Percentiles rank a stretch among this genome's conserved stretches.
phyloP scores from a whole-genome alignment of 768 basidiomycete species.

The Suillus lakei region DNA sequence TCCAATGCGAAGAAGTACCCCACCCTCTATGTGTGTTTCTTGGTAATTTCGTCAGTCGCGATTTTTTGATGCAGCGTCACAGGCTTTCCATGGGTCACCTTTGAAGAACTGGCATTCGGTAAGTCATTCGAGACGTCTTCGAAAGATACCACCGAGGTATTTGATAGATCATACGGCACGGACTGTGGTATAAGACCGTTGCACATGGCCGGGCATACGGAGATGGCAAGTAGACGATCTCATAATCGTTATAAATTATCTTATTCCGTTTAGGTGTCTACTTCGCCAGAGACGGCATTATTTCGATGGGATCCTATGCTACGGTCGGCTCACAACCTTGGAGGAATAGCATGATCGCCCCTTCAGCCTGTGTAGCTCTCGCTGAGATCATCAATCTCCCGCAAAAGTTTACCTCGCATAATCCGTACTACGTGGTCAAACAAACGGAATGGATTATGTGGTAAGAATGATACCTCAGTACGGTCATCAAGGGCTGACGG shows the following conservation, averaged over 20 bases:
- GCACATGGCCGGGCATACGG: slow-evolving; percentile 67
- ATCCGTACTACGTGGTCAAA: slow-evolving; percentile 64
- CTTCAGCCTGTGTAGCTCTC: slow-evolving; percentile 58
- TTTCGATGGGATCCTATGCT: slow-evolving; percentile 54
- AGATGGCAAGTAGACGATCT: slow-evolving; percentile 47
- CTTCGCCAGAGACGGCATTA: slow-evolving; percentile 59
- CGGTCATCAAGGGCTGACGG: neutral
- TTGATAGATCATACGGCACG: slow-evolving; percentile 69
- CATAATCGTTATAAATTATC: neutral
- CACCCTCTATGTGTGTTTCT: slow-evolving; percentile 14
- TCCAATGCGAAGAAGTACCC: slow-evolving; percentile 46
- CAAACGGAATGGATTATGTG: slow-evolving; percentile 75
- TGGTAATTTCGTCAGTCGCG: neutral
- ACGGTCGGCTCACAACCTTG: slow-evolving; percentile 39
- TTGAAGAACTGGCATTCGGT: slow-evolving; percentile 75
- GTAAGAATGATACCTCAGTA: slow-evolving; percentile 37
- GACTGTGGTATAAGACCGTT: slow-evolving; percentile 63
- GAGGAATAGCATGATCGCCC: slow-evolving; percentile 54
- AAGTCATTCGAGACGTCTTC: slow-evolving; percentile 16
- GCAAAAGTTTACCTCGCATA: slow-evolving; percentile 51
- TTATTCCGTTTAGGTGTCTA: slow-evolving; percentile 56
- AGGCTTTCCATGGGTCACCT: slow-evolving; percentile 76
- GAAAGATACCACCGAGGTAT: neutral
- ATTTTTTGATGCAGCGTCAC: neutral
- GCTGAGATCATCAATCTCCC: slow-evolving; percentile 72